Percentiles rank a stretch among this genome's conserved stretches.
Conservation (phyloP, 345 rosid genomes). For the Brassica carinata region DNA sequence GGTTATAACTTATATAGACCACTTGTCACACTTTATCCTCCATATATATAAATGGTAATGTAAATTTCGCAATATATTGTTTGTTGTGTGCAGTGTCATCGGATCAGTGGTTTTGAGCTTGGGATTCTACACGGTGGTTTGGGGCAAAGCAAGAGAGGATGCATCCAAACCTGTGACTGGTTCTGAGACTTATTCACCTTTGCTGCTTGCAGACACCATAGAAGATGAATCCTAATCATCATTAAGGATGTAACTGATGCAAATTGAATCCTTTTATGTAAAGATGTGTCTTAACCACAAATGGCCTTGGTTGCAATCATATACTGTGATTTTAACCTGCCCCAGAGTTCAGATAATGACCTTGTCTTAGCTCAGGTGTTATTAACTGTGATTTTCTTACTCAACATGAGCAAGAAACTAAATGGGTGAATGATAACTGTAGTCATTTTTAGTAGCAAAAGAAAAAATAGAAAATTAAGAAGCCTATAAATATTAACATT, state of each 20-base stretch:
- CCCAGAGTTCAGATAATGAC: not conserved
- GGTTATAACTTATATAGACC: not conserved
- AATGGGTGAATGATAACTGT: not conserved
- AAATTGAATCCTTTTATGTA: not conserved
- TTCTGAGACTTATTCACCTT: conserved; percentile 20
- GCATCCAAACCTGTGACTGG: not conserved
- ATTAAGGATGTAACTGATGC: conserved; percentile 11
- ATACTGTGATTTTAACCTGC: not conserved
- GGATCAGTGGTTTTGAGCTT: conserved; percentile 38
- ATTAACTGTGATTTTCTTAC: not conserved
- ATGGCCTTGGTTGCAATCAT: not conserved
- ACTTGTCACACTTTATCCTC: not conserved
- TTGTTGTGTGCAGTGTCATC: conserved; percentile 25
- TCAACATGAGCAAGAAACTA: not conserved
- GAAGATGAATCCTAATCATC: conserved; percentile 15
- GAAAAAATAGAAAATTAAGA: not conserved
- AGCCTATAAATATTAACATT: not conserved
- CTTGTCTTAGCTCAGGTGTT: not conserved
- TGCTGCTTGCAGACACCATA: conserved; percentile 5
- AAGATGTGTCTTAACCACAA: not conserved
- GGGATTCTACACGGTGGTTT: conserved; percentile 36
- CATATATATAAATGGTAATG: not conserved
- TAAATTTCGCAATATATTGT: not conserved
- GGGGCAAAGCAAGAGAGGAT: conserved; percentile 48
- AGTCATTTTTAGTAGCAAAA: not conserved